Base-by-base conservation (phyloP, 1,284 basidiomycete genomes). In the Cryptococcus maquisensis region DNA sequence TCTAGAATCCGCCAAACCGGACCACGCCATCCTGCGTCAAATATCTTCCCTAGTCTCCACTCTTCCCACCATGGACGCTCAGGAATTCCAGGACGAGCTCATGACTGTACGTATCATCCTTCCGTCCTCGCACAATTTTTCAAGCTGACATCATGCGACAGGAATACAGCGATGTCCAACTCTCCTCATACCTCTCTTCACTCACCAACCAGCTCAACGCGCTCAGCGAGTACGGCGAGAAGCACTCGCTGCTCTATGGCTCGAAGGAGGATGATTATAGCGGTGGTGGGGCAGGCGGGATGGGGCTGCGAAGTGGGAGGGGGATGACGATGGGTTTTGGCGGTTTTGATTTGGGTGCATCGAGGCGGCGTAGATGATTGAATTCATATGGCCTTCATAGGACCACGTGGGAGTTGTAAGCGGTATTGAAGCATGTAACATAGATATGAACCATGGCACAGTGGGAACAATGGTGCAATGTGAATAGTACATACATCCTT, bases 121-220 rank as follows among this genome's bases (percentile, higher is more conserved):
- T 35, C 10, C 15, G 35, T 16, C 21, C 23, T 18, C 18, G 18
- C 21, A 51, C 20, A 37, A 21, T 40, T 38, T 1, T 20, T 20
- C 39, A 5, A 23, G 42, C 51, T 60, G 45, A 58, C 40, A 7
- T 21, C 26, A 18, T 16, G 12, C 24, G 46, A n/a, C 21, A 95
- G 91, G 95, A 98, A 82, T 90, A 94, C 75, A 88, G 90, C 70
- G 94, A 98, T 71, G 91, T 94, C 9, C 89, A 97, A 60, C 79
- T 98, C 23, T 96, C 91, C 1, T 85, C 86, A 9, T 91, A 93
- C 73, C 80, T 98, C 16, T 86, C 91, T 0, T 84, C 85, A 9
- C 77, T 98, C 60, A 98, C 93, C 0, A 92, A 90, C 73, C 88
- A 88, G 38, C 81, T 95, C 7, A 87, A 87, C 62, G 82, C 86